Evolutionary conservation across 345 rosid species (phyloP).

Genomic region (Triadica sebifera): DNA sequence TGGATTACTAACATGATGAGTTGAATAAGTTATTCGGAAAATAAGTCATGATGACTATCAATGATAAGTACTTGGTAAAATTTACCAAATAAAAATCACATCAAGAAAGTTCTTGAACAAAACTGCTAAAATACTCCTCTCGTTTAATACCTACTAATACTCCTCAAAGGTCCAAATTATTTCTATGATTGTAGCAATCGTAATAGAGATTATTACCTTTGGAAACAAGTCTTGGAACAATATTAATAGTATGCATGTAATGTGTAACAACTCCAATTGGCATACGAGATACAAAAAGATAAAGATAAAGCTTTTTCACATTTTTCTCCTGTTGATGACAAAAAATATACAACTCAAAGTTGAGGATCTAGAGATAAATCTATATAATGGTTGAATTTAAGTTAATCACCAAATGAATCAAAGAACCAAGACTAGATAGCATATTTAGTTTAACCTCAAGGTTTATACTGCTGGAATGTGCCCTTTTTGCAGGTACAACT

Average conservation of each 20-base stretch:
- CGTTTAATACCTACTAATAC: no score
- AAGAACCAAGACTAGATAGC: no score
- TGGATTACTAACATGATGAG: no score
- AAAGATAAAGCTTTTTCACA: constrained; percentile 86
- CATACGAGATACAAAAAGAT: constrained; percentile 73
- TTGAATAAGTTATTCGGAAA: background rate
- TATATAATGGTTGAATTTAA: background rate
- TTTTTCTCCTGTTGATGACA: constrained; percentile 49
- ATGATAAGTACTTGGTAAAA: background rate
- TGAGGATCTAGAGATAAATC: background rate
- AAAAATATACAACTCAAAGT: background rate
- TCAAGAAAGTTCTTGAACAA: background rate
- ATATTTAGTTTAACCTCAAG: background rate
- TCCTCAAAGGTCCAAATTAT: background rate
- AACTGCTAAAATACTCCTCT: background rate
- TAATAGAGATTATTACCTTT: constrained; percentile 48
- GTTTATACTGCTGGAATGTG: background rate
- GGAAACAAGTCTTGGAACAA: constrained; percentile 80
- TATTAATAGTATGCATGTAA: constrained; percentile 81
- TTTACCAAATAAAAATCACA: background rate
- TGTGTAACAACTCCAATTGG: constrained; percentile 74
- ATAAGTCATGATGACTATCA: background rate
- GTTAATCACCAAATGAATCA: no score
- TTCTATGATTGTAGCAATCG: constrained; percentile 4
- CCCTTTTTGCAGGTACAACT: no score